phyloP scores from a whole-genome alignment of 2,329 filamentous ascomycete genomes.

The Berkeleyomyces basicola region DNA sequence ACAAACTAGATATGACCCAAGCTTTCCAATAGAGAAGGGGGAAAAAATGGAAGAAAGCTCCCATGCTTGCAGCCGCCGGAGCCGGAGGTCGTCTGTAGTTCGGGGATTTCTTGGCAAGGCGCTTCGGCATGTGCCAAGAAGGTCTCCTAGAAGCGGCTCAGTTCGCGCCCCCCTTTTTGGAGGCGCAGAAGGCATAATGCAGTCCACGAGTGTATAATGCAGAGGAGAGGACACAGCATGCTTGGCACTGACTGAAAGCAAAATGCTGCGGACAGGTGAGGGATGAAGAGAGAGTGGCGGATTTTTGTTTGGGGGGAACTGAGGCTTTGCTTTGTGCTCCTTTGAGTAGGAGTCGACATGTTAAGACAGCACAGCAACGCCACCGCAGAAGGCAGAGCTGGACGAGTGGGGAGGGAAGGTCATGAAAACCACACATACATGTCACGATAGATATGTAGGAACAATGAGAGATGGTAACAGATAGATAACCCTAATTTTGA shows the following conservation, averaged over 20 bases:
- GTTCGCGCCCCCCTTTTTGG: background rate
- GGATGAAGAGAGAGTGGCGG: background rate
- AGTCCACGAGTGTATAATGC: background rate
- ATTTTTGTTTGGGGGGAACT: background rate
- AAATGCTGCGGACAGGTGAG: background rate
- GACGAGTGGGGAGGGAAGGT: no score
- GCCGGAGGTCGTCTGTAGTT: constrained; percentile 5
- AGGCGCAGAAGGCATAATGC: background rate
- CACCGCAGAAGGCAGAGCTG: no score
- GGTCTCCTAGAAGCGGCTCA: background rate
- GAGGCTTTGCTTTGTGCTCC: background rate
- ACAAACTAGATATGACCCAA: background rate
- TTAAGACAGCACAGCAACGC: no score
- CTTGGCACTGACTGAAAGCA: background rate
- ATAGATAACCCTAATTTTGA: no score
- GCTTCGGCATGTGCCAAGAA: background rate
- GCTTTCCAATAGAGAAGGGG: no score
- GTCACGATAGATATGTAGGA: no score
- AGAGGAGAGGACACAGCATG: background rate
- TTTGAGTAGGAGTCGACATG: no score
- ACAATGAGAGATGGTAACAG: no score
- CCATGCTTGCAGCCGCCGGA: no score
- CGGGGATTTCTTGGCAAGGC: constrained; percentile 12
- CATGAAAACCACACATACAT: no score
- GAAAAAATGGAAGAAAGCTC: no score